Base-by-base conservation (phyloP, 1,139 yeast species). In the Tardiomyces blankii region DNA sequence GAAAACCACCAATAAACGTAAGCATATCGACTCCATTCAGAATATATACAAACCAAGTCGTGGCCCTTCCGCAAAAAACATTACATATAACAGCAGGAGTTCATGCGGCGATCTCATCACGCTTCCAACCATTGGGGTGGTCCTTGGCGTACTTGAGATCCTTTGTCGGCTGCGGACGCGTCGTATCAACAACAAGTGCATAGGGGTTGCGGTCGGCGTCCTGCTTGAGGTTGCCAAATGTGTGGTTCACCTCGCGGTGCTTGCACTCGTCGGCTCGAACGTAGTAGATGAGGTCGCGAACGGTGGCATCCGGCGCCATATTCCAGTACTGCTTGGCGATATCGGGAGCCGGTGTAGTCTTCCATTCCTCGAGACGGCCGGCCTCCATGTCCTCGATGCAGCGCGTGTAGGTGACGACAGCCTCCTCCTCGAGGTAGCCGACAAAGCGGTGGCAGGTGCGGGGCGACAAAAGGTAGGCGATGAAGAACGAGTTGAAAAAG, bases 391-490 rank as follows among this genome's bases (percentile, higher is more conserved):
- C 78, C 42, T 74, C 74, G 41, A 79, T 64, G 44, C 84, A 64
- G 54, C 83, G 79, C 2, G 84, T 69, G 59, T 82, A 82, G 0
- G 91, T 82, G 48, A 75, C 68, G 16, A 82, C 86, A 1, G 89
- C 89, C 59, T 82, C 89, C 59, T 82, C 91, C 60, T 82, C 91
- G 42, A 82, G 68, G 60, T 82, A 82, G 1, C 91, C 91, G 41
- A 82, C 91, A 60, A 82, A 81, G 49, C 91, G 66, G 57, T 82
- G 91, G 55, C 89, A 82, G 47, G 78, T 73, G 44, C 72, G 71
- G 13, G 91, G 89, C 49, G 74, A 70, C 39, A 75, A 52, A 47
- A 82, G 64, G 62, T 82, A 82, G 40, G 73, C 65, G 45, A 80
- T 61, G 62, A 82, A 82, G 68, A 82, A 82, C 23, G 73, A 46